Evolutionary conservation across 768 basidiomycete species (phyloP), one percentile per base, ranked within the genome.

Genomic region (Lepiota brunneoincarnata): DNA sequence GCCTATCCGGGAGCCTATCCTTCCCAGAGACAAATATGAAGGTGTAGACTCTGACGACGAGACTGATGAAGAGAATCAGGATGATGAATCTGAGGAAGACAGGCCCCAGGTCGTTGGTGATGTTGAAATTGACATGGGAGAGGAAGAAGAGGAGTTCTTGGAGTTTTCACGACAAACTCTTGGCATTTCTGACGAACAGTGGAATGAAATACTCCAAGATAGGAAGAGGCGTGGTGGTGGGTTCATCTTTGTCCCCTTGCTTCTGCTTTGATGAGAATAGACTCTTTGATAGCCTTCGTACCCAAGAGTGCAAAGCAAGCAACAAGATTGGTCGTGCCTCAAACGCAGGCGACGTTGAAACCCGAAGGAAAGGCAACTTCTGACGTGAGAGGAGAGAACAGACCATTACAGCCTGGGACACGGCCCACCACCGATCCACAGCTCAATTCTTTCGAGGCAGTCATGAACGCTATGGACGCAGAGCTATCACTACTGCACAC

Each of bases 391-490:
- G 50, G 46, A 20, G 51, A 44, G 28, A 56, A 55, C 18, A 60
- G 64, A 31, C 51, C 59, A 26, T 62, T 63, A 20, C 60, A 65
- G 38, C 59, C 63, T 9, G 73, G 70, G 2, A 68, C 73, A 14
- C 71, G 70, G 17, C 74, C 75, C 11, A 75, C 72, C 49, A 66
- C 70, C 6, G 89, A 93, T 66, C 81, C 85, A 3, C 82, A 86
- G 43, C 76, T 98, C 18, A 82, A 95, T 66, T 94, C 93, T 0
- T 98, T 99, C 58, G 97, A 99, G 65, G 82, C 89, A 1, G 91
- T 98, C 28, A 98, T 98, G 97, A 81, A 83, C 64, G 93, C 93
- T 2, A 91, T 98, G 87, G 97, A 99, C 61, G 80, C 74, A 15
- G 91, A 97, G 61, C 75, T 99, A 26, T 75, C 74, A 17, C 80